Evolutionary conservation across 805 yeast genomes (phyloP), one percentile per base, ranked within the genome.

Genomic region (Teunomyces atbi): DNA sequence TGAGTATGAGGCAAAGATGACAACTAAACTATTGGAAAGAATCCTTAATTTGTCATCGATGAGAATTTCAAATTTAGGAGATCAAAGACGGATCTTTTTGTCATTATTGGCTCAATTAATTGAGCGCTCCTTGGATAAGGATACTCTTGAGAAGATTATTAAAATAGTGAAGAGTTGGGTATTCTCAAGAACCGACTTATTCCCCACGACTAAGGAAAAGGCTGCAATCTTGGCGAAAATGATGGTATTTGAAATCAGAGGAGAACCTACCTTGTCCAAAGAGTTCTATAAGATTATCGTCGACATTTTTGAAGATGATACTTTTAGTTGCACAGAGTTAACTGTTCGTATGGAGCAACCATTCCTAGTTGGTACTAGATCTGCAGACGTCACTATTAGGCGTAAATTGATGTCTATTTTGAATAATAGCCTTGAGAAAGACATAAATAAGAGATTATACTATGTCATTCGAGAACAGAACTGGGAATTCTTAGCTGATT

Each of bases 301-400:
- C 26, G 95, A 87, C 54, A 83, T 94, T 19, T 95, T 92, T 64
- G 89, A 86, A 52, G 90, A 88, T 53, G 83, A 85, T 36, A 71
- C 84, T 0, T 76, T 90, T 56, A 81, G 86, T 19, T 81, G 89
- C 53, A 83, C 96, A 1, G 99, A 94, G 59, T 76, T 94, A 23
- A 89, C 97, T 0, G 92, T 90, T 12, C 75, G 99, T 45, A 83
- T 94, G 88, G 99, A 94, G 62, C 97, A 91, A 63, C 95, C 98
- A 21, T 94, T 94, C 65, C 71, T 94, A 56, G 92, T 89, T 7
- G 99, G 99, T 29, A 94, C 99, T 0, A 78, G 95, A 28, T 76
- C 88, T 2, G 81, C 86, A 0, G 92, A 90, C 58, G 85, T 84
- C 3, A 71, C 75, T 2, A 84, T 89, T 23, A 79, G 99, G 42